Percentiles rank a stretch among this genome's conserved stretches.
phyloP scores from a whole-genome alignment of 768 basidiomycete species.

The Suillus occidentalis region DNA sequence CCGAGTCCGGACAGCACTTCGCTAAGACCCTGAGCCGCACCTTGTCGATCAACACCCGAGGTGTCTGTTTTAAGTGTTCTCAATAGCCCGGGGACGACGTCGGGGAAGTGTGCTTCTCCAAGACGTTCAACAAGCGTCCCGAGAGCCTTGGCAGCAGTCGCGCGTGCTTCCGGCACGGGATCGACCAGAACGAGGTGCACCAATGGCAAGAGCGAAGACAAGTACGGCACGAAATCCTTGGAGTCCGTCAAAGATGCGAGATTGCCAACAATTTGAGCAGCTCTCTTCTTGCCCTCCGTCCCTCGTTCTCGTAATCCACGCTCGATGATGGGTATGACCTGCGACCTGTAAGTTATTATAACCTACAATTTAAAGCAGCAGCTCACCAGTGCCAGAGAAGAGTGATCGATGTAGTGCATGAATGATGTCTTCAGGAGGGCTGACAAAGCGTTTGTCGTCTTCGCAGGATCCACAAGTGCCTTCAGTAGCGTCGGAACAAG shows the following conservation, averaged over 20 bases:
- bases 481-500: slow-evolving; percentile 89
- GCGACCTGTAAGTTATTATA: slow-evolving; percentile 1
- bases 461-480: slow-evolving; percentile 92
- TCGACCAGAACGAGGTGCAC: slow-evolving; percentile 93
- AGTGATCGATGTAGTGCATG: slow-evolving; percentile 97
- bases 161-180: slow-evolving; percentile 96
- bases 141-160: slow-evolving; percentile 94
- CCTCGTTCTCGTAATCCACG: slow-evolving; percentile 89
- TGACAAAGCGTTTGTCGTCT: slow-evolving; percentile 83
- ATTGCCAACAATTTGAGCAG: slow-evolving; percentile 97
- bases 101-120: slow-evolving; percentile 93
- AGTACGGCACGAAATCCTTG: slow-evolving; percentile 93
- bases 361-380: neutral
- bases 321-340: slow-evolving; percentile 95
- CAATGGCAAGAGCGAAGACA: slow-evolving; percentile 84
- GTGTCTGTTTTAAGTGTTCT: slow-evolving; percentile 89
- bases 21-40: slow-evolving; percentile 94
- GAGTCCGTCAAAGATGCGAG: slow-evolving; percentile 86
- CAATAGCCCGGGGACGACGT: slow-evolving; percentile 87
- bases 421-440: slow-evolving; percentile 92
- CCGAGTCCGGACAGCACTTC: slow-evolving; percentile 95
- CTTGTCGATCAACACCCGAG: slow-evolving; percentile 95
- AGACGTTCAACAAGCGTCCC: slow-evolving; percentile 96
- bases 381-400: slow-evolving; percentile 87
- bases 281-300: slow-evolving; percentile 93